A percentile compares a stretch with the other conserved stretches of the same genome.
These are phyloP conservation scores for Chenopodium berlandieri DNA, from an alignment of 148 eudicot species.

Conservation along the genomic window DNA sequence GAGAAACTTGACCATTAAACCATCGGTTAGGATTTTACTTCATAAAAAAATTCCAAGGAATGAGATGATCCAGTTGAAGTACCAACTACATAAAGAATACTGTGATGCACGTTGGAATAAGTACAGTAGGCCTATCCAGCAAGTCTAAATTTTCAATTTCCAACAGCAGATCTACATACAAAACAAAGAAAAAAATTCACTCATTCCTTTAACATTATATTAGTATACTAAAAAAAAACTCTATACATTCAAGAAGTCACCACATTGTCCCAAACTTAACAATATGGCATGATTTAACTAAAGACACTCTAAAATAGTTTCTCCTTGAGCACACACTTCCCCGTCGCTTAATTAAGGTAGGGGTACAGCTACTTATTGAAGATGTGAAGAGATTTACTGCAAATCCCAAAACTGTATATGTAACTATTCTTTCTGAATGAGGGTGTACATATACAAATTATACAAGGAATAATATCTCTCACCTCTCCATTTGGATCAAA, in stretches of 20 bases:
- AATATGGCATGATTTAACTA: background rate
- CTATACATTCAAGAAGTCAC: background rate
- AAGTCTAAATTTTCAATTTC: background rate
- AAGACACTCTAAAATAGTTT: background rate
- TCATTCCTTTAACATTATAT: background rate
- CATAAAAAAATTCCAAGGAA: too few relatives aligned
- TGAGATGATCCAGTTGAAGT: too few relatives aligned
- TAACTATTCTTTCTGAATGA: too few relatives aligned
- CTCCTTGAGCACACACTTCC: background rate
- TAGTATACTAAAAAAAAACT: background rate
- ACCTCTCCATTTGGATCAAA: slow-evolving; percentile 83
- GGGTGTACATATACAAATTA: too few relatives aligned
- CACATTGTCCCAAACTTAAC: background rate
- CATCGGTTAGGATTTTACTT: too few relatives aligned
- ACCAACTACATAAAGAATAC: too few relatives aligned
- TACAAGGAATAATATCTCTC: too few relatives aligned
- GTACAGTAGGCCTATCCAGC: background rate
- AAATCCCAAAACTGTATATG: background rate
- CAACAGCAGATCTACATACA: background rate
- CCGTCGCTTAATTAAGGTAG: background rate
- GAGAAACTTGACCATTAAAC: too few relatives aligned
- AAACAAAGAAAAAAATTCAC: background rate
- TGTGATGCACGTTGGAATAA: too few relatives aligned
- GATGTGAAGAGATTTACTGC: background rate
- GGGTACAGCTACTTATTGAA: background rate